Percentiles rank a stretch among this genome's conserved stretches.
Evolutionary conservation across 2,329 filamentous ascomycete species (phyloP).

Genomic region (Beauveria sp.): DNA sequence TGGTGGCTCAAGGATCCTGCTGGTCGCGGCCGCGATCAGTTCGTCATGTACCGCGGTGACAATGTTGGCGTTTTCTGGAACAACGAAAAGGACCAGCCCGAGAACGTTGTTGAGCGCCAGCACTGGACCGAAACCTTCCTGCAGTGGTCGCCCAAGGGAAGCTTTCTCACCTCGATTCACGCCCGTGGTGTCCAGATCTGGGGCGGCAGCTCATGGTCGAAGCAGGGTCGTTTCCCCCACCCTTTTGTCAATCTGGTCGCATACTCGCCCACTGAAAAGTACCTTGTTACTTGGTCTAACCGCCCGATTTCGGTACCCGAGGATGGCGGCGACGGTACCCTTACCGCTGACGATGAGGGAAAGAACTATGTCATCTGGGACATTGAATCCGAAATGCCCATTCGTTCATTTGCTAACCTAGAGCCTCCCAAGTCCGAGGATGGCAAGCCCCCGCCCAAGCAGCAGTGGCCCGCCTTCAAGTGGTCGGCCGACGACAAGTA

Average conservation of each 20-base stretch:
- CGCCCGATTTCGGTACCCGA: conserved; percentile 89
- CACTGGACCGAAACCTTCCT: conserved; percentile 99
- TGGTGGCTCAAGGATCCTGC: conserved; percentile 83
- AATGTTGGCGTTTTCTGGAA: conserved; percentile 97
- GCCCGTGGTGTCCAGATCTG: conserved; percentile 94
- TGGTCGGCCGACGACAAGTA: conserved; percentile 98
- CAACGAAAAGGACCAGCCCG: conserved; percentile 85
- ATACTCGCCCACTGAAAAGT: conserved; percentile 89
- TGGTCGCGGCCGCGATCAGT: conserved; percentile 83
- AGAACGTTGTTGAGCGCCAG: conserved; percentile 81
- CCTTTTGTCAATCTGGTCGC: conserved; percentile 93
- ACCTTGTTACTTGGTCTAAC: conserved; percentile 94
- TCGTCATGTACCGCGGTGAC: conserved; percentile 88
- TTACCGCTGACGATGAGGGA: conserved; percentile 88
- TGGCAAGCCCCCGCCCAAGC: conserved; percentile 68
- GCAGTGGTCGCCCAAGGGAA: conserved; percentile 94
- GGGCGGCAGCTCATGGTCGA: conserved; percentile 83
- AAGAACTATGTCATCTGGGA: conserved; percentile 99
- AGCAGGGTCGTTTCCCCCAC: conserved; percentile 89
- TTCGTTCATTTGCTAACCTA: conserved; percentile 88
- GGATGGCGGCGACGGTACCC: conserved; percentile 70
- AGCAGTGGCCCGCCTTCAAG: conserved; percentile 98
- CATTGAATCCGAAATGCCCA: conserved; percentile 76
- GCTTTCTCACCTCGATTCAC: conserved; percentile 90
- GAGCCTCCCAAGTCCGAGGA: conserved; percentile 59